Percentiles rank a stretch among this genome's conserved stretches.
Evolutionary conservation across 2,329 filamentous ascomycete genomes (phyloP).

Genomic region (Clonostachys chloroleuca): DNA sequence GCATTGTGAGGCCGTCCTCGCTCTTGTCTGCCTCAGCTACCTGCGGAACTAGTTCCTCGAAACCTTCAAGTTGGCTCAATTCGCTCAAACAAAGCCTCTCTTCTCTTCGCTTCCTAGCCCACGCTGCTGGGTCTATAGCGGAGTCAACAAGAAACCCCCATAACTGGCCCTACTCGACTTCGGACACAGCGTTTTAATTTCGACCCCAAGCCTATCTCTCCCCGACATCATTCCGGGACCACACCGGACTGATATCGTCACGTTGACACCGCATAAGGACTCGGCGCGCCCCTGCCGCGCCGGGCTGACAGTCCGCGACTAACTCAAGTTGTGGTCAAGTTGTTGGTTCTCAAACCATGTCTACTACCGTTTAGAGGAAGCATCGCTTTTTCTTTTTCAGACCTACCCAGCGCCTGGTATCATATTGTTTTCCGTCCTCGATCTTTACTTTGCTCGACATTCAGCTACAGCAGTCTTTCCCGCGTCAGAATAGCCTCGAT

Average conservation of each 20-base stretch:
- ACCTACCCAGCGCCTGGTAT: no score
- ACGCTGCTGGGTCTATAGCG: constrained; percentile 88
- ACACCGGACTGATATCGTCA: constrained; percentile 4
- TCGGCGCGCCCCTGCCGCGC: constrained; percentile 30
- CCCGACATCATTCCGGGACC: constrained; percentile 5
- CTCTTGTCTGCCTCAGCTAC: no score
- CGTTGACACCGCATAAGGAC: constrained; percentile 9
- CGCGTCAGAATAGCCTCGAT: not conserved
- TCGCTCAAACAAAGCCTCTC: constrained; percentile 65
- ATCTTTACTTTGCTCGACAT: not conserved
- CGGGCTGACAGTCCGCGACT: constrained; percentile 1
- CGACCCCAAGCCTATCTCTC: not conserved
- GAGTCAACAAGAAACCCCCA: constrained; percentile 96
- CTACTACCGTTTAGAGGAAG: not conserved
- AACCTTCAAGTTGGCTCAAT: constrained; percentile 92
- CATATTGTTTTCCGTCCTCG: no score
- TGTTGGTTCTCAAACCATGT: not conserved
- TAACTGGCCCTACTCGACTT: constrained; percentile 56
- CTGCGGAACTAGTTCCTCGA: constrained; percentile 9
- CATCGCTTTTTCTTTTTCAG: not conserved
- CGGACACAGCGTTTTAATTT: constrained; percentile 7
- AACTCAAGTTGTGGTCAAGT: no score
- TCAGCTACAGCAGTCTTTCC: not conserved
- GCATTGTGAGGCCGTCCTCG: no score
- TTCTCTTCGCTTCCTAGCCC: constrained; percentile 88